These are phyloP conservation scores for Penicillium verrucosum DNA, from an alignment of 2,329 filamentous ascomycete genomes.

Conservation along the genomic window DNA sequence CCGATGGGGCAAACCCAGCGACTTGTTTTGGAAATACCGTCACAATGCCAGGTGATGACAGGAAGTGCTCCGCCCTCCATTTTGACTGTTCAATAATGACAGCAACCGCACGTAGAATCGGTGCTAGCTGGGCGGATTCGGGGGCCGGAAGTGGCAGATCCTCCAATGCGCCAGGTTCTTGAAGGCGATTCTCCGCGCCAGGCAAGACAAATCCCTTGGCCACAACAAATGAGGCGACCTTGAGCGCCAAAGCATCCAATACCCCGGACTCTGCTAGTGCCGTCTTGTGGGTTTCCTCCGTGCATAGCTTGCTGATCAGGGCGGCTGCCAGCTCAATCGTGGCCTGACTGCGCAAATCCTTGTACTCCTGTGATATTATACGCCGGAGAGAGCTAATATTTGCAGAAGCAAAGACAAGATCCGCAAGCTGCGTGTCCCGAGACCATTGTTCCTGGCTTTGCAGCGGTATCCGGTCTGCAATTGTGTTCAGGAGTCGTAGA, in stretches of 20 bases:
- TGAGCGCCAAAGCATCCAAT: conserved; percentile 72
- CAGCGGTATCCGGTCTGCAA: conserved; percentile 63
- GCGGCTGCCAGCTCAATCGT: conserved; percentile 41
- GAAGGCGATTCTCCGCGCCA: conserved; percentile 55
- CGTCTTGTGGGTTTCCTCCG: conserved; percentile 66
- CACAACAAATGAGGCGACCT: conserved; percentile 68
- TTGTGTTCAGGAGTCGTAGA: conserved; percentile 68
- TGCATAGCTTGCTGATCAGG: conserved; percentile 62
- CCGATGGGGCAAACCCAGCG: conserved; percentile 51
- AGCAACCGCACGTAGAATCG: conserved; percentile 72
- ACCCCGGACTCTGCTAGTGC: conserved; percentile 69
- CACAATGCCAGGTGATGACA: conserved; percentile 66
- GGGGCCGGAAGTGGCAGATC: conserved; percentile 62
- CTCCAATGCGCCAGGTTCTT: conserved; percentile 54
- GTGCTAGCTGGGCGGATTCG: conserved; percentile 58
- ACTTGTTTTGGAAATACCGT: conserved; percentile 62
- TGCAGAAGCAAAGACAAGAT: conserved; percentile 61
- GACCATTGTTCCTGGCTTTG: conserved; percentile 51
- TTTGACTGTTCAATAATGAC: conserved; percentile 76
- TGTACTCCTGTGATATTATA: conserved; percentile 61
- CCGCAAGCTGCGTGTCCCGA: conserved; percentile 55
- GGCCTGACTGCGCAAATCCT: conserved; percentile 53
- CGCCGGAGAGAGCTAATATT: conserved; percentile 61
- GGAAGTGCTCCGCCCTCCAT: conserved; percentile 68
- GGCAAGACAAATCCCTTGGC: conserved; percentile 67